Percentiles rank a stretch among this genome's conserved stretches.
Evolutionary conservation across 768 basidiomycete species (phyloP).

Genomic region (Agrocybe pediades): DNA sequence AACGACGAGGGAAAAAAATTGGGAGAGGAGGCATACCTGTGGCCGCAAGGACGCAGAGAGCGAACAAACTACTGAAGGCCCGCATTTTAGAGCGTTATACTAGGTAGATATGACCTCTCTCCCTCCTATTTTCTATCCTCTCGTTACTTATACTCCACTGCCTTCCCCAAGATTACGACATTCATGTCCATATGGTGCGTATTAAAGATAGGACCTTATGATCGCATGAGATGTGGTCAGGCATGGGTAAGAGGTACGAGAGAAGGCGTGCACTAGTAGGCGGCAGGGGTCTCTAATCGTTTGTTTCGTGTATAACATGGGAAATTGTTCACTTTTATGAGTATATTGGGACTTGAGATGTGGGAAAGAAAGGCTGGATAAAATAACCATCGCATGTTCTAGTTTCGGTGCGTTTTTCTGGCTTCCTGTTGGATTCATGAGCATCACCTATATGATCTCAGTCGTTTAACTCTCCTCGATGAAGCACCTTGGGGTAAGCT

Average conservation of each 20-base stretch:
- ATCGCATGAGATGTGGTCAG: conserved; percentile 5
- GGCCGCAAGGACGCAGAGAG: conserved; percentile 13
- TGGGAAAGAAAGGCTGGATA: conserved; percentile 9
- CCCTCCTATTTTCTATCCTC: not conserved
- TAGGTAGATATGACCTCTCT: not conserved
- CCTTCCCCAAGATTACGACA: not conserved
- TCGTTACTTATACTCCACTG: conserved; percentile 3
- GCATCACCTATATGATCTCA: not conserved
- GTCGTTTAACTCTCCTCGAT: too few species aligned
- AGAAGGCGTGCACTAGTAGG: conserved; percentile 8
- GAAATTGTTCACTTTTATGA: conserved; percentile 8
- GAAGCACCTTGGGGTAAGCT: too few species aligned
- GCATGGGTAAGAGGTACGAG: not conserved
- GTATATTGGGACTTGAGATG: conserved; percentile 1
- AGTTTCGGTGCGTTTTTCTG: too few species aligned
- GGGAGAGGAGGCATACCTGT: conserved; percentile 11
- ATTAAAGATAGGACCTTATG: conserved; percentile 13
- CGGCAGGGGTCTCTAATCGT: conserved; percentile 7
- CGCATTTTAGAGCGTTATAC: conserved; percentile 10
- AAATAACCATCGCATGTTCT: not conserved
- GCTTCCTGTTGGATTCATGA: too few species aligned
- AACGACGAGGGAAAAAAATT: not conserved
- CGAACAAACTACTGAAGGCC: conserved; percentile 4
- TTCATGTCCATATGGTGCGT: conserved; percentile 14
- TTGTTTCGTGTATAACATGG: not conserved